Conservation (phyloP, 2,329 filamentous ascomycete species). For the Cladosporium halotolerans region DNA sequence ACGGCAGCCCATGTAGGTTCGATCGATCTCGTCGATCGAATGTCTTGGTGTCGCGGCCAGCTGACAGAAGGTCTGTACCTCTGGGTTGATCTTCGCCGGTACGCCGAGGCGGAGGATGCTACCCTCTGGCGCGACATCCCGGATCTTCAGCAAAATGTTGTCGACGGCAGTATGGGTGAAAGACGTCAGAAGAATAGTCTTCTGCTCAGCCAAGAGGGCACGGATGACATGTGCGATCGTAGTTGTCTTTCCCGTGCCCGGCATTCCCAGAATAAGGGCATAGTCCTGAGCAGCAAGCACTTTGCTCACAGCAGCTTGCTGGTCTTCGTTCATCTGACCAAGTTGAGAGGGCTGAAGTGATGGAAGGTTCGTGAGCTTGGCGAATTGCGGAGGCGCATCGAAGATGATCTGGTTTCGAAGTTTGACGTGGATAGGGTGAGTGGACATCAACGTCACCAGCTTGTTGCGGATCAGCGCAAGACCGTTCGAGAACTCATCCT, state of each 20-base stretch:
- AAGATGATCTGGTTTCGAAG: conserved; percentile 78
- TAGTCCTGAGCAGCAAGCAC: conserved; percentile 96
- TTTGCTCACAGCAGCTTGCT: conserved; percentile 79
- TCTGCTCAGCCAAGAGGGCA: conserved; percentile 78
- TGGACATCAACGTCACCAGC: conserved; percentile 78
- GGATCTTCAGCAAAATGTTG: conserved; percentile 92
- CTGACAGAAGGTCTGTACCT: conserved; percentile 78
- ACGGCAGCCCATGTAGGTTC: conserved; percentile 75
- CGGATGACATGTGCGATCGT: conserved; percentile 97
- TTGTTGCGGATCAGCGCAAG: conserved; percentile 96
- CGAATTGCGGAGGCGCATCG: conserved; percentile 66
- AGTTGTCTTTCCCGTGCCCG: conserved; percentile 94
- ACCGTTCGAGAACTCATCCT: conserved; percentile 96
- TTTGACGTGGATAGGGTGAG: conserved; percentile 36
- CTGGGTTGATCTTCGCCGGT: conserved; percentile 76
- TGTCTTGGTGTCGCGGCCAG: conserved; percentile 67
- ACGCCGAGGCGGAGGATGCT: conserved; percentile 80
- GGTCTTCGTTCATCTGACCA: conserved; percentile 70
- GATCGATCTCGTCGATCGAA: conserved; percentile 75
- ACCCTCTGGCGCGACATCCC: conserved; percentile 48
- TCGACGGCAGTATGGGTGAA: conserved; percentile 98
- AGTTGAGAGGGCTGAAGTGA: conserved; percentile 23
- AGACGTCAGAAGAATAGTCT: conserved; percentile 86
- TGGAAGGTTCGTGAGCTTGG: conserved; percentile 33
- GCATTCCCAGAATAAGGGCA: conserved; percentile 96